These are phyloP conservation scores for Calycina herbarum DNA, from an alignment of 2,329 filamentous ascomycete genomes.

Conservation along the genomic window DNA sequence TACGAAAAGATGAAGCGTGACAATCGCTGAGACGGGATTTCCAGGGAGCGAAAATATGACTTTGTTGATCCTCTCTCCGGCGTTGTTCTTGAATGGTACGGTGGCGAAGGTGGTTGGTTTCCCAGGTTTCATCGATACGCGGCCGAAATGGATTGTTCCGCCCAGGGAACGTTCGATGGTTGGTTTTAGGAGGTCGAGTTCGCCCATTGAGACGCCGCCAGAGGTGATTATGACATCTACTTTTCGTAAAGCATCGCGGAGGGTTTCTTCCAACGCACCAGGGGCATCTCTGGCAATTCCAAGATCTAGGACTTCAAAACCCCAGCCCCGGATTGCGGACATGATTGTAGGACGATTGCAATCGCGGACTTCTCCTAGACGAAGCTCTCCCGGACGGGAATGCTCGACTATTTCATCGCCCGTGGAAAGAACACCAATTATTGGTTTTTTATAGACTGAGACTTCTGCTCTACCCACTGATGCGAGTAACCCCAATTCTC, in stretches of 20 bases:
- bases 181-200: constrained; percentile 93
- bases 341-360: constrained; percentile 89
- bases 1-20: constrained; percentile 93
- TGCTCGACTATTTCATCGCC: constrained; percentile 91
- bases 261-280: constrained; percentile 70
- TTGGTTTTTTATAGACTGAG: constrained; percentile 70
- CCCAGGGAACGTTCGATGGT: constrained; percentile 89
- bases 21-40: constrained; percentile 89
- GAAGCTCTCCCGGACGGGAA: constrained; percentile 59
- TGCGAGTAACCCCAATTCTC: constrained; percentile 86
- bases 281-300: constrained; percentile 79
- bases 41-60: constrained; percentile 88
- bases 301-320: constrained; percentile 79
- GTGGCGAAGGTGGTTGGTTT: constrained; percentile 98
- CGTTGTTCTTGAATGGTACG: constrained; percentile 64
- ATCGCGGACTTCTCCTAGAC: constrained; percentile 84
- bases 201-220: constrained; percentile 96
- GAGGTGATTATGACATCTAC: constrained; percentile 87
- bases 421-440: constrained; percentile 86
- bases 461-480: constrained; percentile 76
- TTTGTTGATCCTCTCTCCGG: constrained; percentile 60
- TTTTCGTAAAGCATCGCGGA: constrained; percentile 71
- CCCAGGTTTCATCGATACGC: constrained; percentile 96
- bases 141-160: constrained; percentile 93
- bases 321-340: constrained; percentile 68